Base-by-base conservation (phyloP, 1,139 yeast genomes). In the Lizanozyma gosingica region DNA sequence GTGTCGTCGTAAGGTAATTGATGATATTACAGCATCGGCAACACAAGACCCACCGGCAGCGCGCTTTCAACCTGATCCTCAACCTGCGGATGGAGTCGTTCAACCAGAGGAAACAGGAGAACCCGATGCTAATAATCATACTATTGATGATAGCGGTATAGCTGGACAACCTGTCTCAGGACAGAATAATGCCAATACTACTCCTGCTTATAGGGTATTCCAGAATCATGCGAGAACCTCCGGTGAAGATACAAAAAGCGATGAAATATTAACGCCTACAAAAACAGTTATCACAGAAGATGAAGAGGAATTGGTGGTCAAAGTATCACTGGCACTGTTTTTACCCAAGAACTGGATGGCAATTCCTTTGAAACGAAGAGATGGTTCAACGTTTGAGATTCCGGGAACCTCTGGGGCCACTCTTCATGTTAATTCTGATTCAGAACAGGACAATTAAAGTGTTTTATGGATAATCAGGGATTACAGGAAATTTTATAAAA, bases 1-100 rank as follows among this genome's bases (percentile, higher is more conserved):
- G 42, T 92, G 97, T 60, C 71, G 97, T 48, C 67, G 82, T 15
- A 76, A 82, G n/a, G 95, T 88, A 1, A 67, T 67, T 47, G 41
- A 39, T 9, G 34, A 35, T 9, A 17, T 35, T 36, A 39, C 41
- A 32, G 41, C 39, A 14, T 33, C 45, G 15, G 36, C 35, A 18
- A 39, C 42, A 32, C n/a, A n/a, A n/a, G n/a, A n/a, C n/a, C 41
- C 45, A 35, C 38, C 39, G 3, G 35, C 39, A 38, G 39, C 44
- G 3, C 37, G 39, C 17, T 34, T 38, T 15, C 40, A 36, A 16
- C 42, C 17, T 11, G 32, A 39, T 3, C 37, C 37, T 17, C 43
- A 45, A 14, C 45, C 40, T 6, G 38, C 35, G 18, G 37, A 41
- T 15, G 41, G 40, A 33, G 45, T 43, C 15, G 41, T 39, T 17